Percentiles rank a stretch among this genome's conserved stretches.
These are phyloP conservation scores for Sporothrix schenckii DNA, from an alignment of 2,329 filamentous ascomycete genomes.

Conservation along the genomic window DNA sequence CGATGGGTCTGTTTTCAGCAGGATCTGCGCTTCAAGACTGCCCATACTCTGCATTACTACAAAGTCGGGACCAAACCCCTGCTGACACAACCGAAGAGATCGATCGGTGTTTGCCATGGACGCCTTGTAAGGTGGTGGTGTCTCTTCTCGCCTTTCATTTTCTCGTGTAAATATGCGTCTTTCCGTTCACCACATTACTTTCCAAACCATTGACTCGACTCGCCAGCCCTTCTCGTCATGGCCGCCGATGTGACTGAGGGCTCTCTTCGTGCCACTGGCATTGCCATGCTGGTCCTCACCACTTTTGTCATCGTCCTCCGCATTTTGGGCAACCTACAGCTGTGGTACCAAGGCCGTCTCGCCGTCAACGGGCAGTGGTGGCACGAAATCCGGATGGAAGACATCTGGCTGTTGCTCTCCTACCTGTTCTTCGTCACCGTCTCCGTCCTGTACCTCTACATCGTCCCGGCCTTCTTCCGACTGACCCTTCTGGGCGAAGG, in stretches of 20 bases:
- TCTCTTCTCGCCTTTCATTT: no score
- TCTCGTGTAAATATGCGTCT: no score
- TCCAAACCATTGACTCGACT: no score
- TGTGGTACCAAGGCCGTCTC: not conserved
- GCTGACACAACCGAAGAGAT: no score
- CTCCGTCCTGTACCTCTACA: not conserved
- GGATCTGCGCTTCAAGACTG: no score
- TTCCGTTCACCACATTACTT: no score
- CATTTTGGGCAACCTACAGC: not conserved
- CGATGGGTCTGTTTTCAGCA: no score
- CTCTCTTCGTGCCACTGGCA: not conserved
- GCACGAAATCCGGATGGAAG: not conserved
- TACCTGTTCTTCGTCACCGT: conserved; percentile 2
- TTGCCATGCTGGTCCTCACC: conserved; percentile 10
- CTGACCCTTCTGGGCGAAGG: not conserved
- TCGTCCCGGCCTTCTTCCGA: conserved; percentile 5
- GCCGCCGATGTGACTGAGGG: not conserved
- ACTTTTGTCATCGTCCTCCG: not conserved
- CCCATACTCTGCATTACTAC: no score
- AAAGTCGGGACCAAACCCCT: no score
- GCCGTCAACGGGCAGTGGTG: not conserved
- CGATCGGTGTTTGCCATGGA: no score
- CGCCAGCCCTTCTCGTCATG: not conserved
- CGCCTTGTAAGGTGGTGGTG: no score
- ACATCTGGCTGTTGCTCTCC: conserved; percentile 1